phyloP scores from a whole-genome alignment of 345 rosid genomes.

The Iberis pinnata region DNA sequence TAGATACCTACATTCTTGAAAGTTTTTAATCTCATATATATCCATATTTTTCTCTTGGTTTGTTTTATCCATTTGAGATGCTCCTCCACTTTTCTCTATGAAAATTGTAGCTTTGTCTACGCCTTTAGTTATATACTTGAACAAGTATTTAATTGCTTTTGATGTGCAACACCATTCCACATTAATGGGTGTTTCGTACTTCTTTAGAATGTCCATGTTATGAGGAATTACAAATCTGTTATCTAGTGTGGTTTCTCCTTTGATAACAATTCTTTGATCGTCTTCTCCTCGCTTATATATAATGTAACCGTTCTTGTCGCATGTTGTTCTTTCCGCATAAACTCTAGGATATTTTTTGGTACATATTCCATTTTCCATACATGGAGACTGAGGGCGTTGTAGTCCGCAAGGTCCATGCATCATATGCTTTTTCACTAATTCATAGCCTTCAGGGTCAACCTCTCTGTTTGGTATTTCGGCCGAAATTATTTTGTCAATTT shows the following conservation, averaged over 20 bases:
- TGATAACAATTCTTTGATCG: neutral
- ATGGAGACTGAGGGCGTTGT: no score
- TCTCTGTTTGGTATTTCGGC: neutral
- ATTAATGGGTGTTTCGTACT: neutral
- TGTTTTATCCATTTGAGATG: no score
- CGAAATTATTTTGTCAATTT: neutral
- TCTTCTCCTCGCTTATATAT: neutral
- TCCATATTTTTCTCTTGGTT: no score
- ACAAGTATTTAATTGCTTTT: no score
- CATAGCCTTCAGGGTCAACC: neutral
- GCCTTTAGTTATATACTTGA: neutral
- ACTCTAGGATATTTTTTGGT: neutral
- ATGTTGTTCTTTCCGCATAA: neutral
- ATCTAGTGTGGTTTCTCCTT: neutral
- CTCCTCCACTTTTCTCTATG: no score
- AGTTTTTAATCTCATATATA: no score
- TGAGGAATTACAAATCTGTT: neutral
- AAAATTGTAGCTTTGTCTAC: no score
- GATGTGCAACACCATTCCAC: no score
- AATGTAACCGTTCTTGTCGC: neutral
- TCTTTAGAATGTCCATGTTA: neutral
- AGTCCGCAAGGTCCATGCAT: neutral
- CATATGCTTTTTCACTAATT: neutral
- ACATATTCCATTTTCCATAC: neutral
- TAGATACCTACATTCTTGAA: no score